Conservation (phyloP, 2,329 filamentous ascomycete species). For the Plectosphaerella plurivora region DNA sequence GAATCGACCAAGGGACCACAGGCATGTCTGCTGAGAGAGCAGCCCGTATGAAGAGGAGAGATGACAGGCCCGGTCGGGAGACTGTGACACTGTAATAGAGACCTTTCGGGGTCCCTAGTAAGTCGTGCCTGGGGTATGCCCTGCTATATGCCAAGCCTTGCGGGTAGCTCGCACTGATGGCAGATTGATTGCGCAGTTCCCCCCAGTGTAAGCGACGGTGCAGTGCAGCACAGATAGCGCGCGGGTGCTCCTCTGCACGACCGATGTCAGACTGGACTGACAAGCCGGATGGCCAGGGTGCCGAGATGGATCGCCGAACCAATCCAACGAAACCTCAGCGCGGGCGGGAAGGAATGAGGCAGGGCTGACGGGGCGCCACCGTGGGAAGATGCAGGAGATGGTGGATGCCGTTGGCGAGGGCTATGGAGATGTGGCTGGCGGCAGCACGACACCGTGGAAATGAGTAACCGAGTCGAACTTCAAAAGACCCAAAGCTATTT, state of each 20-base stretch:
- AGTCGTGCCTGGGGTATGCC: constrained; percentile 12
- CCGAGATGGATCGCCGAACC: constrained; percentile 1
- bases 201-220: constrained; percentile 10
- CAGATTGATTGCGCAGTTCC: constrained; percentile 7
- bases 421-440: neutral
- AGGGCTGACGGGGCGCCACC: neutral
- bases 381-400: neutral
- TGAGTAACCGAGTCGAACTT: too few relatives aligned
- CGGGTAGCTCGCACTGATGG: constrained; percentile 13
- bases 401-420: too few relatives aligned
- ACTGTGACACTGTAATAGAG: neutral
- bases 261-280: neutral
- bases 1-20: constrained; percentile 21
- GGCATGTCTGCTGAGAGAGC: constrained; percentile 31
- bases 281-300: constrained; percentile 2
- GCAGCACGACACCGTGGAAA: neutral
- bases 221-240: constrained; percentile 6
- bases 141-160: constrained; percentile 8
- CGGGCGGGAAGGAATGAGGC: neutral
- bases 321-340: neutral
- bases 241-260: constrained; percentile 4
- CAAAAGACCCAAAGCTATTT: too few relatives aligned
- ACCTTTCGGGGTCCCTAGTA: neutral
- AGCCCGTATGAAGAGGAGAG: neutral
- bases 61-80: neutral